Base-by-base conservation (phyloP, 805 yeast species). In the Candida khao-thaluensis region DNA sequence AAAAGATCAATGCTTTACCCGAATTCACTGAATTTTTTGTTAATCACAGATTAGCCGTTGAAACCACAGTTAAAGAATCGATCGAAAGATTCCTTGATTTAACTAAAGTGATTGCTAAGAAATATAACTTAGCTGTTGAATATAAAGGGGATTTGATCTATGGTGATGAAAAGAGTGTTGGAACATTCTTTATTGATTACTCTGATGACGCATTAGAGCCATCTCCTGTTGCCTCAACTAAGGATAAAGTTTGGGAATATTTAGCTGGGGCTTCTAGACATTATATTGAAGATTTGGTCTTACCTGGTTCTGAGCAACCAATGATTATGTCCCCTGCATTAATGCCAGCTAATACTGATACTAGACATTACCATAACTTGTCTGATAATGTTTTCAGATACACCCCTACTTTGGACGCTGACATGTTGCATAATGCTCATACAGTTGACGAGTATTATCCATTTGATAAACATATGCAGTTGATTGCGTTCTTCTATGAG, bases 241-340 rank as follows among this genome's bases (percentile, higher is more conserved):
- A 64, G 22, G 72, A 68, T 26, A 63, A 60, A 1, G 59, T 68
- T 10, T 83, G 86, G 85, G 62, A 66, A 10, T 49, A 64, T 21
- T 69, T 84, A 40, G 73, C 83, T 0, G 91, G 91, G 9, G 71
- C 82, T 12, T 64, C 81, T 25, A 73, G 81, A 45, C 74, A 77
- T 42, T 71, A 84, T 34, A 77, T 76, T 52, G 86, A 82, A 56
- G 81, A 81, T 27, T 54, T 72, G 42, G 67, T 68, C 4, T 64
- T 66, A 47, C 54, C 63, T 4, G 56, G 59, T n/a, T 35, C 50
- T 34, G 44, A 42, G n/a, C 52, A 56, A 21, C 65, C 66, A 2
- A 39, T 66, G 17, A 50, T 64, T n/a, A 48, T 58, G 17, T 58
- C 81, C 0, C 81, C 84, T 12, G 65, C 68, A 12, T 53, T 77